Evolutionary conservation across 2,329 filamentous ascomycete species (phyloP), one percentile per base, ranked within the genome.

Genomic region (Ophioceras dolichostomum): DNA sequence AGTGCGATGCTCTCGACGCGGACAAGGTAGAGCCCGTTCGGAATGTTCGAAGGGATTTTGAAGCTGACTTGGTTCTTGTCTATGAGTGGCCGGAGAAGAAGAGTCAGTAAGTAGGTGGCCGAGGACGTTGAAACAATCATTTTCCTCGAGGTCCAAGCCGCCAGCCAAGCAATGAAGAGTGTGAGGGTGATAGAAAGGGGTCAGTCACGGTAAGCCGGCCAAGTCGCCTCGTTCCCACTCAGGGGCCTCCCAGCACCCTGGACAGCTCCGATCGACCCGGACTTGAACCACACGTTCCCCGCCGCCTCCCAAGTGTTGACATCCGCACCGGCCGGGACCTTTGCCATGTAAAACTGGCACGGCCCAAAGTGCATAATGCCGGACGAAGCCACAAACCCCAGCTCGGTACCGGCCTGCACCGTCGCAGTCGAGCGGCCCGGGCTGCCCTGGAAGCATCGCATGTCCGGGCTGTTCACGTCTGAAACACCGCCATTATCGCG

Each of bases 231-330:
- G 4, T 32, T 34, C 9, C 22, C 21, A 6, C 24, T 14, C 14
- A n/a, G n/a, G n/a, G n/a, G n/a, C n/a, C n/a, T n/a, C n/a, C n/a
- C n/a, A n/a, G n/a, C n/a, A n/a, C n/a, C n/a, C n/a, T 30, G 16
- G 8, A 50, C 44, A 20, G 47, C 49, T 5, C 40, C 39, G 40
- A 54, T 54, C 36, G 44, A 47, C 1, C 40, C 51, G 26, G 46
- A 47, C 44, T 57, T 57, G 46, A 56, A 56, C 54, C 54, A 55
- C 13, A 56, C 53, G 39, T 51, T 49, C 14, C 54, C 54, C 4
- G 49, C 43, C 2, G 51, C 43, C 3, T 56, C 53, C 52, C 52
- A 56, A 13, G 46, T 48, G 43, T 49, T 51, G 47, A 55, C 44
- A 38, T 55, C 45, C 21, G 46, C 45, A 37, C 39, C 40, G 8